These are phyloP conservation scores for Olyra latifolia DNA, from an alignment of 176 grass and related monocot species.

Conservation along the genomic window DNA sequence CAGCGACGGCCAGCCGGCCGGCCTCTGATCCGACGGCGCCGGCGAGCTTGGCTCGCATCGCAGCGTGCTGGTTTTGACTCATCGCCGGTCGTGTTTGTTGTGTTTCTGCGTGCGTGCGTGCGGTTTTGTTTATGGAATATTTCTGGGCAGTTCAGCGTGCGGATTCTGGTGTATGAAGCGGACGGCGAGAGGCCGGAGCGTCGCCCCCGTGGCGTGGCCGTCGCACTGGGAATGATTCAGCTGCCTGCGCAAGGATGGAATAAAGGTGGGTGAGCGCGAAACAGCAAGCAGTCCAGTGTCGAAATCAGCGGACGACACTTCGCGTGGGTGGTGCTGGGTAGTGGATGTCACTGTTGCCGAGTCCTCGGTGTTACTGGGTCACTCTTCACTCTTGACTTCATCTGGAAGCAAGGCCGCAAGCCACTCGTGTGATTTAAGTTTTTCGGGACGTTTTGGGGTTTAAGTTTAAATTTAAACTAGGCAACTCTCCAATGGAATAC, in stretches of 20 bases:
- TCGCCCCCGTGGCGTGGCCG: neutral
- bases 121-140: neutral
- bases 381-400: neutral
- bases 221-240: slow-evolving; percentile 14
- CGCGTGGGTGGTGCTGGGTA: neutral
- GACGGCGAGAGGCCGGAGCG: neutral
- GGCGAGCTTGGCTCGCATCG: neutral
- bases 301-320: slow-evolving; percentile 5
- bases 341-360: slow-evolving; percentile 35
- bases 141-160: neutral
- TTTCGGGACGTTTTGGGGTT: too few relatives aligned
- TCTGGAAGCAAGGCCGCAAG: slow-evolving; percentile 23
- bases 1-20: neutral
- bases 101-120: neutral
- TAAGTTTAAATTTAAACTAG: too few relatives aligned
- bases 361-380: neutral
- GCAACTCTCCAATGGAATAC: too few relatives aligned
- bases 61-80: neutral
- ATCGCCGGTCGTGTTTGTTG: neutral
- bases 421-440: neutral
- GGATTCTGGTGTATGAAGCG: neutral
- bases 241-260: neutral
- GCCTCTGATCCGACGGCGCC: neutral
- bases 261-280: neutral
- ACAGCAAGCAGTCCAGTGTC: slow-evolving; percentile 1